phyloP scores from a whole-genome alignment of 352 stramenopile species.

The Pythium phragmitis region DNA sequence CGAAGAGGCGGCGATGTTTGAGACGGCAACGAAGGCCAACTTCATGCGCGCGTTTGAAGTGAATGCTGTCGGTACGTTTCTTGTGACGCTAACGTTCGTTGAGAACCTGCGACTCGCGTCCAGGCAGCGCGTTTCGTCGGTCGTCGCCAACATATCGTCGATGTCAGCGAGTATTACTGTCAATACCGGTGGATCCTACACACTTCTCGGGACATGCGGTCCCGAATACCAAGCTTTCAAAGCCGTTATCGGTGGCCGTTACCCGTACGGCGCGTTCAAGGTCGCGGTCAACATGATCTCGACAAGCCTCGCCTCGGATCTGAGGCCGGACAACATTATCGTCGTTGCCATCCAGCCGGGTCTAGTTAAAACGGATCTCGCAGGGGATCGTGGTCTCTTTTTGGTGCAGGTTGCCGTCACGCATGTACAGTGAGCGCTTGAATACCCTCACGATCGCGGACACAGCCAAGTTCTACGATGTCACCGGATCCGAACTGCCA shows the following conservation, averaged over 20 bases:
- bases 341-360: constrained; percentile 45
- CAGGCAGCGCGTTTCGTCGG: constrained; percentile 19
- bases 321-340: constrained; percentile 41
- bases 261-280: constrained; percentile 70
- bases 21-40: constrained; percentile 38
- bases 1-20: constrained; percentile 21
- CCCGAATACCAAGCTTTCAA: constrained; percentile 7
- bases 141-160: constrained; percentile 41
- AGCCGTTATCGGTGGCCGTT: constrained; percentile 30
- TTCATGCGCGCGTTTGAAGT: constrained; percentile 57
- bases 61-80: constrained; percentile 55
- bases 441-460: constrained; percentile 3
- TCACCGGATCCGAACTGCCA: constrained; percentile 9
- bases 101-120: constrained; percentile 32
- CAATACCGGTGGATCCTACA: constrained; percentile 25
- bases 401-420: not conserved
- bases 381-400: constrained; percentile 8
- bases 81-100: constrained; percentile 48
- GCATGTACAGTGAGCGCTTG: constrained; percentile 9
- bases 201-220: not conserved
- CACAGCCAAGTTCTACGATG: constrained; percentile 15
- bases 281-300: constrained; percentile 65
- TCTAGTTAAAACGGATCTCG: constrained; percentile 13
- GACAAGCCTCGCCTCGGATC: constrained; percentile 36
- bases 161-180: constrained; percentile 45